Conservation (phyloP, 805 yeast genomes). For the Candida ficus region DNA sequence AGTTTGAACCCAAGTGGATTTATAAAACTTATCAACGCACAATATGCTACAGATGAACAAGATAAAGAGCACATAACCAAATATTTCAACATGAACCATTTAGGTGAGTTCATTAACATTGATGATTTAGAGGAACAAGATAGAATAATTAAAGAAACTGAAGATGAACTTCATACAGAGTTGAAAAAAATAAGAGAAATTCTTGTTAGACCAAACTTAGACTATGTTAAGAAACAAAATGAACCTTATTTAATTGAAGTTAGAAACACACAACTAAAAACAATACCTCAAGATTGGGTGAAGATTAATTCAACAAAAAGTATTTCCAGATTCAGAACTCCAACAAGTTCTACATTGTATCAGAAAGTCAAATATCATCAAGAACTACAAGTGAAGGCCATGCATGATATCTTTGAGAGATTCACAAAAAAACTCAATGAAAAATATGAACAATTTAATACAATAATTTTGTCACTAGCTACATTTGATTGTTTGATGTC, state of each 20-base stretch:
- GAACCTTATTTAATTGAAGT: constrained; percentile 78
- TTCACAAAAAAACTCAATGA: constrained; percentile 43
- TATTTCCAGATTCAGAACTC: constrained; percentile 70
- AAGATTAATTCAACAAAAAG: constrained; percentile 65
- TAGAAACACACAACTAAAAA: constrained; percentile 43
- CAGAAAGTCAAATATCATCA: constrained; percentile 54
- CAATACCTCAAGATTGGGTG: constrained; percentile 71
- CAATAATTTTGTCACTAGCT: constrained; percentile 48
- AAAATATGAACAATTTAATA: constrained; percentile 41
- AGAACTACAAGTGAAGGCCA: constrained; percentile 34
- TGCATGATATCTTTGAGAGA: constrained; percentile 36
- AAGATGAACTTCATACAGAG: constrained; percentile 45
- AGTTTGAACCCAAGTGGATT: constrained; percentile 30
- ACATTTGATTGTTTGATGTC: constrained; percentile 68
- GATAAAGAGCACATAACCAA: constrained; percentile 41
- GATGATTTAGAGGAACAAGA: constrained; percentile 27
- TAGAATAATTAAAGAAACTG: constrained; percentile 37
- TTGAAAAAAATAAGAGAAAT: constrained; percentile 39
- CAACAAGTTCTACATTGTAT: constrained; percentile 45
- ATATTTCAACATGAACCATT: constrained; percentile 35
- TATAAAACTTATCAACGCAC: constrained; percentile 45
- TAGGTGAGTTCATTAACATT: constrained; percentile 21
- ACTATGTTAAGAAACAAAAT: constrained; percentile 51
- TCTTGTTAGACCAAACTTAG: constrained; percentile 52
- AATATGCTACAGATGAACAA: constrained; percentile 44